Percentiles rank a stretch among this genome's conserved stretches.
These are phyloP conservation scores for Dactylonectria estremocensis DNA, from an alignment of 2,329 filamentous ascomycete genomes.

Conservation along the genomic window DNA sequence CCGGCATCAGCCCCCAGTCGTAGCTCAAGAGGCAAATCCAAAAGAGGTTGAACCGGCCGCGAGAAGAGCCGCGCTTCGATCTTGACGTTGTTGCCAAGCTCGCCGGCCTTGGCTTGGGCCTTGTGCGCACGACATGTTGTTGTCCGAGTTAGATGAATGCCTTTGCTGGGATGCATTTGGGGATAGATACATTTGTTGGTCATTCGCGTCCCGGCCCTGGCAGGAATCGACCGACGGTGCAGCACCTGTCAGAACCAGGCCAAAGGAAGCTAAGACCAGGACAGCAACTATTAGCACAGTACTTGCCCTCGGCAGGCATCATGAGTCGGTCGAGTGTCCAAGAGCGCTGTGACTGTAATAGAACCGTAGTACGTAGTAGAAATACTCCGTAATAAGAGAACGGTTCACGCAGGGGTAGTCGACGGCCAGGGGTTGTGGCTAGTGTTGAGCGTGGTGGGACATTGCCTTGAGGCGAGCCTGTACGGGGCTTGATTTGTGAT, in stretches of 20 bases:
- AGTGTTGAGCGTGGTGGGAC: slow-evolving; percentile 38
- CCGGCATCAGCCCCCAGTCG: slow-evolving; percentile 28
- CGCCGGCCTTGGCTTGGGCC: slow-evolving; percentile 11
- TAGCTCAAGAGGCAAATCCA: slow-evolving; percentile 14
- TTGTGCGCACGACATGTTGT: slow-evolving; percentile 34
- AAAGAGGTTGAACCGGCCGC: slow-evolving; percentile 9
- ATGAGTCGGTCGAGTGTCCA: slow-evolving; percentile 45
- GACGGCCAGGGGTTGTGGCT: slow-evolving; percentile 36
- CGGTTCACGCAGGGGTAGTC: slow-evolving; percentile 40
- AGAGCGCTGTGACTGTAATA: slow-evolving; percentile 38
- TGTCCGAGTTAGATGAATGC: slow-evolving; percentile 40
- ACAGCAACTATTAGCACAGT: slow-evolving; percentile 30
- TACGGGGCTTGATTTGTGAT: slow-evolving; percentile 45
- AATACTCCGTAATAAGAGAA: slow-evolving; percentile 32
- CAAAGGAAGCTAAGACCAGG: slow-evolving; percentile 30
- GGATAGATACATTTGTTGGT: slow-evolving; percentile 36
- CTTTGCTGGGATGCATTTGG: slow-evolving; percentile 37
- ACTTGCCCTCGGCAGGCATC: slow-evolving; percentile 42
- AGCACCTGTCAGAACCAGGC: slow-evolving; percentile 33
- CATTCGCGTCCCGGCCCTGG: slow-evolving; percentile 32
- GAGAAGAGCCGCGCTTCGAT: slow-evolving; percentile 8
- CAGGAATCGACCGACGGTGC: slow-evolving; percentile 24
- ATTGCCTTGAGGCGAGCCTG: slow-evolving; percentile 35
- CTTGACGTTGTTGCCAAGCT: slow-evolving; percentile 10
- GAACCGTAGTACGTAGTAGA: slow-evolving; percentile 37